A percentile compares a stretch with the other conserved stretches of the same genome.
phyloP scores from a whole-genome alignment of 2,329 filamentous ascomycete species.

The Neodidymelliopsis sp. region DNA sequence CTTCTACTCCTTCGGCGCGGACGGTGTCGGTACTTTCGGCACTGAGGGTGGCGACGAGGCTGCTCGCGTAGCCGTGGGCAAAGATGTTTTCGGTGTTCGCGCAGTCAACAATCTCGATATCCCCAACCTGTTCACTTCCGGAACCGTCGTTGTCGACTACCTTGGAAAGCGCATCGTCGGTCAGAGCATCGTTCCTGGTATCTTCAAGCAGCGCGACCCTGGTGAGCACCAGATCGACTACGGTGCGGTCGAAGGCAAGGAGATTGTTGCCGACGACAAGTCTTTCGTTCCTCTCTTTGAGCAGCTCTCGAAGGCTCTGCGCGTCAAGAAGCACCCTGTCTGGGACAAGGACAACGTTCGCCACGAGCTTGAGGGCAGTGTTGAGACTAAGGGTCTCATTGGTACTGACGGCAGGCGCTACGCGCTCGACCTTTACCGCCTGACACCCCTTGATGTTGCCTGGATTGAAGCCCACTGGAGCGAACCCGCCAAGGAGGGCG shows the following conservation, averaged over 20 bases:
- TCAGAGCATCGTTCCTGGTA: slow-evolving; percentile 97
- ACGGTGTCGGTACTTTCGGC: slow-evolving; percentile 96
- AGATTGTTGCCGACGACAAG: slow-evolving; percentile 89
- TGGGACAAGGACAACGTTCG: slow-evolving; percentile 96
- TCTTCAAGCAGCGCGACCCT: slow-evolving; percentile 97
- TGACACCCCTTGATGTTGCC: slow-evolving; percentile 86
- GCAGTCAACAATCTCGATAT: slow-evolving; percentile 98
- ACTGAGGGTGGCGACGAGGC: slow-evolving; percentile 97
- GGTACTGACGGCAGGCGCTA: slow-evolving; percentile 97
- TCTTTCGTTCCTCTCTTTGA: slow-evolving; percentile 84
- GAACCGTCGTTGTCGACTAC: slow-evolving; percentile 96
- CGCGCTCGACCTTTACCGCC: slow-evolving; percentile 93
- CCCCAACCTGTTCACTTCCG: slow-evolving; percentile 90
- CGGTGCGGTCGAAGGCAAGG: slow-evolving; percentile 95
- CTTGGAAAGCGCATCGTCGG: slow-evolving; percentile 96
- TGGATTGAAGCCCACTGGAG: slow-evolving; percentile 83
- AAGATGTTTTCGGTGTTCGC: slow-evolving; percentile 93
- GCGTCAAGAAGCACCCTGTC: slow-evolving; percentile 92
- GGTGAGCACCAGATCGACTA: slow-evolving; percentile 99
- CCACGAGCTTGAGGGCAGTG: slow-evolving; percentile 91
- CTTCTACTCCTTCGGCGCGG: slow-evolving; percentile 98
- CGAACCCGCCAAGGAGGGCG: slow-evolving; percentile 52
- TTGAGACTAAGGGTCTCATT: slow-evolving; percentile 97
- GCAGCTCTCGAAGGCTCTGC: slow-evolving; percentile 88
- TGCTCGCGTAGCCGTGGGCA: slow-evolving; percentile 92